phyloP scores from a whole-genome alignment of 306 rosid species.

The Quercus bicolor region DNA sequence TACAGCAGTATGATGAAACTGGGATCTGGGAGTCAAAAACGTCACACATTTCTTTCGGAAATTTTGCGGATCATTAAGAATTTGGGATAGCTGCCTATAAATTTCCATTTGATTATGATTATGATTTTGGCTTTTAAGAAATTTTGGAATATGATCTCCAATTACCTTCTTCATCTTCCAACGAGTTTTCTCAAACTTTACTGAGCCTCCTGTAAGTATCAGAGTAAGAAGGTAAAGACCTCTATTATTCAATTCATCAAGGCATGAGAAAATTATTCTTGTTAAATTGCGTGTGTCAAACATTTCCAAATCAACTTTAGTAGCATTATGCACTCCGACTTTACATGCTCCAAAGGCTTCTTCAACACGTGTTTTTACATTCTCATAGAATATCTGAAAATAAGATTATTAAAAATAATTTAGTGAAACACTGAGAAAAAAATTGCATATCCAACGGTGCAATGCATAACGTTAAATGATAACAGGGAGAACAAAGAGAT shows the following conservation, averaged over 20 bases:
- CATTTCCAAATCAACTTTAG: conserved; percentile 32
- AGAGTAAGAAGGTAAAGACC: conserved; percentile 60
- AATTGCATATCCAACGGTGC: not conserved
- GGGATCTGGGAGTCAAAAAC: conserved; percentile 26
- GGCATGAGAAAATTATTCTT: conserved; percentile 35
- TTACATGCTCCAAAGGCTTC: conserved; percentile 43
- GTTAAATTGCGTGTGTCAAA: conserved; percentile 19
- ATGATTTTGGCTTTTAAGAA: conserved; percentile 25
- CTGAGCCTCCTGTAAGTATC: conserved; percentile 42
- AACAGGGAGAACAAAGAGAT: not conserved
- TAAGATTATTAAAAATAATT: not conserved
- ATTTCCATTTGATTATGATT: conserved; percentile 26
- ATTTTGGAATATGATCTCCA: conserved; percentile 39
- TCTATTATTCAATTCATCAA: conserved; percentile 60
- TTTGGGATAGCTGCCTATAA: conserved; percentile 35
- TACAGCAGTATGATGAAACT: conserved; percentile 33
- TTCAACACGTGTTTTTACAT: conserved; percentile 49
- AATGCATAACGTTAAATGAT: not conserved
- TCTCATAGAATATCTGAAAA: conserved; percentile 68
- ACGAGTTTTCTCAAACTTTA: conserved; percentile 52
- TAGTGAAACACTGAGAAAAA: not conserved
- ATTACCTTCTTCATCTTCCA: conserved; percentile 55
- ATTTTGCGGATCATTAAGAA: conserved; percentile 50
- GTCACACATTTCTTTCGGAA: conserved; percentile 33
- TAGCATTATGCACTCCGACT: conserved; percentile 26